phyloP scores from a whole-genome alignment of 2,329 filamentous ascomycete genomes.

The Fusarium drepaniforme region DNA sequence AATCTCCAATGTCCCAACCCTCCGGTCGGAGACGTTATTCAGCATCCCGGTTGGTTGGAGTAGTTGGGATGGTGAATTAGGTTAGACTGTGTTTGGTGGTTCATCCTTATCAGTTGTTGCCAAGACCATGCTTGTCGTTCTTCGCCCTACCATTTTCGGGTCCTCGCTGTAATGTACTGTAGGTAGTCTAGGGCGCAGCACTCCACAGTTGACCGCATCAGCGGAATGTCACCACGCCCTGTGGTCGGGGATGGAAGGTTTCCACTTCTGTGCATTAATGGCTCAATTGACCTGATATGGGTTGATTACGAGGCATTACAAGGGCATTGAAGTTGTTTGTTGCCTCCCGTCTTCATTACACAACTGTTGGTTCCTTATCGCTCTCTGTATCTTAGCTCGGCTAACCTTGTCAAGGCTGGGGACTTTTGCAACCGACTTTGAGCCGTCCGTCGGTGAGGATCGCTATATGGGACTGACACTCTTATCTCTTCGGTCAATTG shows the following conservation, averaged over 20 bases:
- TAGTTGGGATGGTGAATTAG: neutral
- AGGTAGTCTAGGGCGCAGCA: neutral
- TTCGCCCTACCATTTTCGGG: neutral
- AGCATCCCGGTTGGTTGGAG: neutral
- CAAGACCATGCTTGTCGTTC: neutral
- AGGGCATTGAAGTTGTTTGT: neutral
- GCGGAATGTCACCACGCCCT: neutral
- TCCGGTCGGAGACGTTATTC: neutral
- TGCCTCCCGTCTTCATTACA: neutral
- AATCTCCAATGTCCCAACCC: neutral
- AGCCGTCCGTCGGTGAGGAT: neutral
- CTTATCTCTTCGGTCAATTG: neutral
- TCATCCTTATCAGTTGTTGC: neutral
- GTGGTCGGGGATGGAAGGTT: neutral
- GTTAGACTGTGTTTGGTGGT: neutral
- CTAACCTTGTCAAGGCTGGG: neutral
- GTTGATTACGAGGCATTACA: neutral
- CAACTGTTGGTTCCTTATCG: neutral
- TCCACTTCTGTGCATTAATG: neutral
- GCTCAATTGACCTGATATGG: neutral
- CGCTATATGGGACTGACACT: neutral
- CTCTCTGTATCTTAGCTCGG: neutral
- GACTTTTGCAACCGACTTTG: neutral
- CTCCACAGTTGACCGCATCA: neutral
- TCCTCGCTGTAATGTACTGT: neutral